phyloP scores from a whole-genome alignment of 2,329 filamentous ascomycete genomes.

The Apiospora pterosperma region DNA sequence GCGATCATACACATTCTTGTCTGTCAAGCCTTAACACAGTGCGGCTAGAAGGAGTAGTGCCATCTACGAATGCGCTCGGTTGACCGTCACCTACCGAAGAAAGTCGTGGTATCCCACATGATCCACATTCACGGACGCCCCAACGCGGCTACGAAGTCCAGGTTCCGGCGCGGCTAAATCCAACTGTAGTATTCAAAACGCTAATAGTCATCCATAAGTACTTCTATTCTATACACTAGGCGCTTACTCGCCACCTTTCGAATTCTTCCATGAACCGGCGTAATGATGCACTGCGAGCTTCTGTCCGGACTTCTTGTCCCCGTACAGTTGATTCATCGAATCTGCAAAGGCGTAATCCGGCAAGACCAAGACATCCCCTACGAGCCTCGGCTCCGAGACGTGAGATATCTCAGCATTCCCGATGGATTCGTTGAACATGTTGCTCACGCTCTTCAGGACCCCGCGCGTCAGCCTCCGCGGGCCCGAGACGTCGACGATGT shows the following conservation, averaged over 20 bases:
- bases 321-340: constrained; percentile 8
- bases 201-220: too few species aligned
- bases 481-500: constrained; percentile 26
- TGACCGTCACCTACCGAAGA: neutral
- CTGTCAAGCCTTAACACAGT: too few species aligned
- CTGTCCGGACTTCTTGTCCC: constrained; percentile 6
- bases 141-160: too few species aligned
- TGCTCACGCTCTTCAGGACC: constrained; percentile 22
- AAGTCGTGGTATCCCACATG: neutral
- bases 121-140: neutral
- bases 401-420: constrained; percentile 16
- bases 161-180: too few species aligned
- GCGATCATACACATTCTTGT: too few species aligned
- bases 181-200: neutral
- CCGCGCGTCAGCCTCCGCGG: constrained; percentile 22
- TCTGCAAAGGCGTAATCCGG: constrained; percentile 9
- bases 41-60: neutral
- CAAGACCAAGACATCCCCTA: constrained; percentile 22
- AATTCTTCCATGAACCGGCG: constrained; percentile 9
- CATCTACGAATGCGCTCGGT: neutral
- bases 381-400: constrained; percentile 21
- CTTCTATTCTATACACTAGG: neutral
- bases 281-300: constrained; percentile 6
- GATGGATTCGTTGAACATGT: constrained; percentile 13
- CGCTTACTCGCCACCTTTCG: constrained; percentile 1